Percentiles rank a stretch among this genome's conserved stretches.
Evolutionary conservation across 2,329 filamentous ascomycete species (phyloP).

Genomic region (Alternaria hordeiaustralica): DNA sequence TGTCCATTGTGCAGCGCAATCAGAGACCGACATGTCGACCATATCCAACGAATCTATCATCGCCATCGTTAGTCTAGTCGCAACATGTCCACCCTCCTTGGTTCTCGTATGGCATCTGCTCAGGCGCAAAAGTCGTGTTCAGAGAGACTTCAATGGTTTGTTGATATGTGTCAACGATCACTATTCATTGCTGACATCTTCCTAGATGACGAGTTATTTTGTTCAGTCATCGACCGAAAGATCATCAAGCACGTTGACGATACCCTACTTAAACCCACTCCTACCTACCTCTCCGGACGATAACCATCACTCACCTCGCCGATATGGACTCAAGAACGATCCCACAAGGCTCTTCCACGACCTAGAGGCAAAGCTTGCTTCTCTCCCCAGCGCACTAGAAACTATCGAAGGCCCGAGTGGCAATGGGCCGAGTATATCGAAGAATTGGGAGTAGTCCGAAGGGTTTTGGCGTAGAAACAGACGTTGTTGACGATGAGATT

Average conservation of each 20-base stretch:
- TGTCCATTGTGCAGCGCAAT: no score
- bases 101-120: background rate
- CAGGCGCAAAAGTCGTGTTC: background rate
- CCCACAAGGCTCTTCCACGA: background rate
- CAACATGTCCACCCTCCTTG: background rate
- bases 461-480: rapidly evolving
- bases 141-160: background rate
- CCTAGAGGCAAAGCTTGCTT: rapidly evolving
- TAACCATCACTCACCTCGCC: background rate
- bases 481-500: background rate
- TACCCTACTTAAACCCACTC: background rate
- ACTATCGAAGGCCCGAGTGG: background rate
- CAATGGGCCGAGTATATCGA: no score
- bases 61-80: background rate
- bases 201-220: background rate
- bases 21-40: background rate
- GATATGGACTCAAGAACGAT: rapidly evolving
- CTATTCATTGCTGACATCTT: rapidly evolving
- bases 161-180: background rate
- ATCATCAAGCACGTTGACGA: background rate
- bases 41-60: background rate
- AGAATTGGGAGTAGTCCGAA: rapidly evolving
- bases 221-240: background rate
- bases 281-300: background rate
- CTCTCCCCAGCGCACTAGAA: rapidly evolving